phyloP scores from a whole-genome alignment of 208 protist genomes.

The Trichomonas tenax region DNA sequence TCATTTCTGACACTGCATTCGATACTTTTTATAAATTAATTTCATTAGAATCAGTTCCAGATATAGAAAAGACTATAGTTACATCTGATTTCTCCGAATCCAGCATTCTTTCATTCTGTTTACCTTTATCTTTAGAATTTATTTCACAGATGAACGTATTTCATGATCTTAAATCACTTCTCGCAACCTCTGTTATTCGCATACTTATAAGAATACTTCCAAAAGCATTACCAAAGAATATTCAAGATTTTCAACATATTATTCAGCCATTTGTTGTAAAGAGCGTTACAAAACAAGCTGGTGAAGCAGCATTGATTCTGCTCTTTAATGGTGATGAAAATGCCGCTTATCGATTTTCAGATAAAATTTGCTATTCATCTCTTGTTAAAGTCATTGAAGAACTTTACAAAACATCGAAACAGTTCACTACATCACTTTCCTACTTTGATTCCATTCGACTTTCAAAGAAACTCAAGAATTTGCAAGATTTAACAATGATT shows the following conservation, averaged over 20 bases:
- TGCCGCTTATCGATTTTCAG: not conserved
- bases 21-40: not conserved
- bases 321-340: not conserved
- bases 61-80: not conserved
- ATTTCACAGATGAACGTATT: not conserved
- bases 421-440: not conserved
- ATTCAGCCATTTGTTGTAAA: not conserved
- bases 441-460: not conserved
- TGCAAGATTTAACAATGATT: not conserved
- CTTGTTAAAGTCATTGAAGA: not conserved
- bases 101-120: not conserved
- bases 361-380: not conserved
- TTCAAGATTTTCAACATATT: not conserved
- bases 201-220: not conserved
- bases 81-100: not conserved
- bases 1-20: not conserved
- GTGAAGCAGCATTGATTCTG: not conserved
- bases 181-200: not conserved
- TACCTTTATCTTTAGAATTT: not conserved
- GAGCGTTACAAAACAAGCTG: not conserved
- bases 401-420: not conserved
- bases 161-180: not conserved
- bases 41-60: not conserved
- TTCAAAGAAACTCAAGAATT: not conserved
- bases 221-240: not conserved